Base-by-base conservation (phyloP, 2,329 filamentous ascomycete species). In the Trichophyton verrucosum region DNA sequence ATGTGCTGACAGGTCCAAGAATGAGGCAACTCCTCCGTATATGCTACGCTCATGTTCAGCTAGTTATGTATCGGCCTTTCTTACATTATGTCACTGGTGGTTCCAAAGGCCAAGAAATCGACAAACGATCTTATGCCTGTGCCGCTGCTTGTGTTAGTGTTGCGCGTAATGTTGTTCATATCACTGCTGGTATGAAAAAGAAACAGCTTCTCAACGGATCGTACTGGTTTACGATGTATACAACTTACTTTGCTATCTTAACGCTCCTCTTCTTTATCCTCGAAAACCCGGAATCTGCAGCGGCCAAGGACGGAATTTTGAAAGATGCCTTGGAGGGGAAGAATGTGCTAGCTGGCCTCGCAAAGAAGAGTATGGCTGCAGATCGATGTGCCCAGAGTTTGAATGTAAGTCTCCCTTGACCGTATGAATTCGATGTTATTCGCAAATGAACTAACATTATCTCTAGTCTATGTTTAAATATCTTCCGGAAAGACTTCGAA, bases 301-400 rank as follows among this genome's bases (percentile, higher is more conserved):
- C 81, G 1, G 82, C 81, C 46, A 81, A 86, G 58, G 91, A 95
- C 64, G 73, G 74, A 22, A 87, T 96, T 22, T 77, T 96, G 62
- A 86, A 86, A 59, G 92, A 97, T 74, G 92, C 91, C 0, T 81
- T 85, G 63, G 87, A 90, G 64, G 94, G 92, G 17, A 88, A 88
- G 69, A 86, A 92, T 65, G 89, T 91, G 64, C 82, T 97, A 63
- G 83, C 85, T 58, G 85, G 84, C 15, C 80, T 97, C 61, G 87
- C 91, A 2, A 85, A 88, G 67, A 86, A 87, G 68, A 96, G 91
- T 69, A 81, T 95, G 79, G 91, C 91, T 40, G 94, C 94, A 2
- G 90, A 96, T 70, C 81, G 89, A 63, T 94, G 95, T 68, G 89
- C 88, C 0, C 81, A 80, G 53, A 87, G 89, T 46, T 79, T 99